Conservation (phyloP, 2,329 filamentous ascomycete species). For the Verticillium nonalfalfae region DNA sequence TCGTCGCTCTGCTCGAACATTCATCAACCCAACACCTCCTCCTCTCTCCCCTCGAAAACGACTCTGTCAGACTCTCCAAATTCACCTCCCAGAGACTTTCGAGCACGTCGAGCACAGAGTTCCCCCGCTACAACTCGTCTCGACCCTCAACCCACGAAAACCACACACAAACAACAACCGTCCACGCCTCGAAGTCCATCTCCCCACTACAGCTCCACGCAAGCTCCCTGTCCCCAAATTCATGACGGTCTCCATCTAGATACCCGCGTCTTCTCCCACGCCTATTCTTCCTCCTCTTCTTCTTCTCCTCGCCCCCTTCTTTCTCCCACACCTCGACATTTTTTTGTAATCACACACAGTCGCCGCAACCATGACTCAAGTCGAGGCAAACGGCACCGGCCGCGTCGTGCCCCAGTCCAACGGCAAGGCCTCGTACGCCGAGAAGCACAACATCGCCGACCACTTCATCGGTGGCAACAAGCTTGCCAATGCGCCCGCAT, state of each 20-base stretch:
- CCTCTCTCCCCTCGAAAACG: not conserved
- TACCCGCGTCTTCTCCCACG: conserved; percentile 6
- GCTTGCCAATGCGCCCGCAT: conserved; percentile 71
- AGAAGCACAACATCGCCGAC: conserved; percentile 75
- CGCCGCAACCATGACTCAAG: conserved; percentile 40
- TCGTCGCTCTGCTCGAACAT: not conserved
- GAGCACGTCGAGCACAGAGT: conserved; percentile 1
- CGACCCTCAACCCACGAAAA: not conserved
- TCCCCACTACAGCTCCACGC: not conserved
- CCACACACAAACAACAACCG: not conserved
- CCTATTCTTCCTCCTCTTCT: not conserved
- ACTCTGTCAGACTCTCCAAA: not conserved
- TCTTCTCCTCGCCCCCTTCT: conserved; percentile 10
- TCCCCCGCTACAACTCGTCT: not conserved
- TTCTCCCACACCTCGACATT: conserved; percentile 3
- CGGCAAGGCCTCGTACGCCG: conserved; percentile 62
- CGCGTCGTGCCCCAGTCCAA: conserved; percentile 47
- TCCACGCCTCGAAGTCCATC: not conserved
- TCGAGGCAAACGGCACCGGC: conserved; percentile 35
- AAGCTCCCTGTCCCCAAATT: conserved; percentile 8
- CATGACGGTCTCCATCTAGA: conserved; percentile 12
- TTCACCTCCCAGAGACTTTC: not conserved
- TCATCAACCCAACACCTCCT: not conserved
- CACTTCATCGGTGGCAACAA: conserved; percentile 97
- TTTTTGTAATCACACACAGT: conserved; percentile 16